Evolutionary conservation across 805 yeast species (phyloP), one percentile per base, ranked within the genome.

Genomic region (Danielozyma ontarioensis): DNA sequence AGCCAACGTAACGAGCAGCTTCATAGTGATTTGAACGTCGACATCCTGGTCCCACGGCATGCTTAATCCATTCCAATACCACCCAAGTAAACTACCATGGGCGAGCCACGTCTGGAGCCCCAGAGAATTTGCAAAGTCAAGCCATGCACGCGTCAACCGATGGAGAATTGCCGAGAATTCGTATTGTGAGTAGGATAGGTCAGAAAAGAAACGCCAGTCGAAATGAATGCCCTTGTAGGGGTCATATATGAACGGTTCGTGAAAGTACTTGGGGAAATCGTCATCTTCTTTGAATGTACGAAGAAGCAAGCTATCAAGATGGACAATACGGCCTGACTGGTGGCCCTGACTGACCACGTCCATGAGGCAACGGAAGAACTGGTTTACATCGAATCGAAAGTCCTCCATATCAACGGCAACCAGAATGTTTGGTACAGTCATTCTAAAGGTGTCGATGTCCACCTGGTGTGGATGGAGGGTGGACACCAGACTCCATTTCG

Each of bases 41-140:
- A 75, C 57, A 50, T 80, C 87, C 35, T 68, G 64, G 49, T 80
- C 87, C 83, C 84, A 80, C 1, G 83, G 82, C 51, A 80, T 67
- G 5, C 64, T 57, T 34, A 73, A 42, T 0, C 85, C 84, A 47
- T 77, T 76, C 73, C 83, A 76, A 42, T 74, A 61, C 74, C 83
- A 78, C 8, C 81, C 76, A 25, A 78, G 61, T 41, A 79, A 58
- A 1, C 82, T 60, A 2, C 87, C 87, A 49, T 79, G 84, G 1
- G 82, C 82, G 5, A 78, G 59, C 84, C 82, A 78, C 4, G 82
- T 65, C 7, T 63, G 54, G 6, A 76, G 40, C 2, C 75, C 76
- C 29, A 64, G 54, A 3, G 67, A 55, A 21, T 58, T 51, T 17
- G 75, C 48, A 40, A 77, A 75, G 29, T 70, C 57, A 25, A 76